A percentile compares a stretch with the other conserved stretches of the same genome.
Evolutionary conservation across 2,329 filamentous ascomycete species (phyloP).

Genomic region (Apiospora pterosperma): DNA sequence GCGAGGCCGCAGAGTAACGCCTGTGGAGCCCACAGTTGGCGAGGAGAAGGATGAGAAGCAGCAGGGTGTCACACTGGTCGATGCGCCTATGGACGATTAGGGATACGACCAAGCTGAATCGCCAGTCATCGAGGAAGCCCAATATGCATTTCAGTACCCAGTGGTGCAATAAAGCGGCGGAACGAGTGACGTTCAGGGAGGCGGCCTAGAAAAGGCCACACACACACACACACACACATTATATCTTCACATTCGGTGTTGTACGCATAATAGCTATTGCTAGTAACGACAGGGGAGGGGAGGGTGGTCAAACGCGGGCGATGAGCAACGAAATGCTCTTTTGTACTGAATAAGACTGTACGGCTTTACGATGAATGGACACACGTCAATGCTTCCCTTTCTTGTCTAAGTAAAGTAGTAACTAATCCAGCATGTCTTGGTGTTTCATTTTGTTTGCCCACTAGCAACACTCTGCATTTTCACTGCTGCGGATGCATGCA

Average conservation of each 20-base stretch:
- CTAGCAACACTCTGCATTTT: too few relatives aligned
- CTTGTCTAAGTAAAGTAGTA: too few relatives aligned
- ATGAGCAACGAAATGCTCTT: constrained; percentile 1
- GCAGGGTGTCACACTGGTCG: constrained; percentile 49
- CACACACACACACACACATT: not conserved
- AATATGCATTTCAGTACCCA: not conserved
- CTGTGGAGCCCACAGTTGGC: constrained; percentile 19
- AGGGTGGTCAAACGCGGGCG: not conserved
- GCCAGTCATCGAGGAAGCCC: constrained; percentile 4
- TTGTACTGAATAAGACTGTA: constrained; percentile 5
- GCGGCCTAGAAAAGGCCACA: not conserved
- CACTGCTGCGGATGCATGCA: too few relatives aligned
- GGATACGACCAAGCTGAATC: constrained; percentile 3
- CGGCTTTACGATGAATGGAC: constrained; percentile 4
- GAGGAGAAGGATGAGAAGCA: constrained; percentile 14
- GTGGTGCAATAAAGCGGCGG: not conserved
- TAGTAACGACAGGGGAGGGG: not conserved
- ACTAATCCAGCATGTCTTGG: too few relatives aligned
- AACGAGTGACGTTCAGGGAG: not conserved
- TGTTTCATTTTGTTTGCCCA: too few relatives aligned
- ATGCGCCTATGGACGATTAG: constrained; percentile 44
- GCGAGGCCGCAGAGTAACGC: constrained; percentile 45
- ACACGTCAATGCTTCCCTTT: not conserved
- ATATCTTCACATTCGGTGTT: not conserved
- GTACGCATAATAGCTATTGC: constrained; percentile 2